Evolutionary conservation across 768 basidiomycete genomes (phyloP), one percentile per base, ranked within the genome.

Genomic region (Clitopilus passeckerianus): DNA sequence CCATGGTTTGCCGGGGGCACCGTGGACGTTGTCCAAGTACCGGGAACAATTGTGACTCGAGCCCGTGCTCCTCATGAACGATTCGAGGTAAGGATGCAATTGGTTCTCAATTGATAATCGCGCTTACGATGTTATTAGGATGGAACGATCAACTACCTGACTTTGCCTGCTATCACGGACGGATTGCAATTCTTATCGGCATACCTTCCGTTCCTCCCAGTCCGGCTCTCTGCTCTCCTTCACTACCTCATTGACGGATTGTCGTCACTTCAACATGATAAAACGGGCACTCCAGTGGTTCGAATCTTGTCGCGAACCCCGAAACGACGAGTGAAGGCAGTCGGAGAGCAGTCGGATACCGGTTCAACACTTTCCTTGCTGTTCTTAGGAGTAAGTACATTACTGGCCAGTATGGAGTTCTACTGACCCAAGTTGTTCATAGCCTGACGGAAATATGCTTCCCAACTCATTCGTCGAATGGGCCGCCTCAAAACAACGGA

Each of bases 1-100:
- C 90, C 90, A 0, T 94, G 91, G 91, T 93, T 93, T 68, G 84
- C 90, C 1, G 91, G 91, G 30, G 91, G 91, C 1, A 90, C 85
- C 0, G 90, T 93, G 20, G 85, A 90, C 62, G 80, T 93, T 20
- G 91, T 92, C 0, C 91, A 92, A 68, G 91, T 90, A 5, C 91
- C 91, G 9, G 91, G 91, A 1, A 78, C 67, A 10, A 75, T 90
- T 8, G 79, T 90, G 1, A 91, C 88, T 6, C 77, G 83, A 58
- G 75, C 86, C 1, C 68, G 72, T 15, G 79, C 83, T 57, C 70
- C 79, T 24, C 83, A 90, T 60, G 91, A 91, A 66, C 87, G 84
- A 61, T 92, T 93, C 59, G 91, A 93, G 83, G 91, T 90, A 60
- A 54, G 76, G 62, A 35, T 33, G 59, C 54, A 14, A 54, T 60